Conservation (phyloP, 1,139 yeast genomes). For the Chernovozyma aurita region DNA sequence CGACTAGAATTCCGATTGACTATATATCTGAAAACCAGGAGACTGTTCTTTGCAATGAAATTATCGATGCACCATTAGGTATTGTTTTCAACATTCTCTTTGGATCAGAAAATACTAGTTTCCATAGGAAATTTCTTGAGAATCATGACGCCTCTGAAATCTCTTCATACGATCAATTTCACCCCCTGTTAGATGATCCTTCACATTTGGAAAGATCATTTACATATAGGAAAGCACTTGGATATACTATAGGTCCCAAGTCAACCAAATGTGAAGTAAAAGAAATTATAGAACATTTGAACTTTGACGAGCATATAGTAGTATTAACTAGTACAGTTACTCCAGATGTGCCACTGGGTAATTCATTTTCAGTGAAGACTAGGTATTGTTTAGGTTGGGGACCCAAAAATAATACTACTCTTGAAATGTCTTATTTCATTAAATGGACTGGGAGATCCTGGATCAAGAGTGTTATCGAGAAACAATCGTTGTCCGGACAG, state of each 20-base stretch:
- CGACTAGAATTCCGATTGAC: slow-evolving; percentile 23
- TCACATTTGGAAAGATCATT: slow-evolving; percentile 30
- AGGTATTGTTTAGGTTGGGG: slow-evolving; percentile 49
- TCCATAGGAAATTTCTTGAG: slow-evolving; percentile 37
- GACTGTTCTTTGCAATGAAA: slow-evolving; percentile 29
- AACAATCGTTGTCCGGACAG: slow-evolving; percentile 47
- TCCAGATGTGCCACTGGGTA: slow-evolving; percentile 62
- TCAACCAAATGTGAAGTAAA: slow-evolving; percentile 48
- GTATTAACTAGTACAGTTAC: slow-evolving; percentile 41
- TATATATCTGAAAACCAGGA: slow-evolving; percentile 23
- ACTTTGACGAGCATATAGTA: slow-evolving; percentile 33
- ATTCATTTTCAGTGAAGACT: slow-evolving; percentile 47
- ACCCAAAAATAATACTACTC: slow-evolving; percentile 32
- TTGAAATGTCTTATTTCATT: slow-evolving; percentile 41
- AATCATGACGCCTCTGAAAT: slow-evolving; percentile 47
- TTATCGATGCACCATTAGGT: slow-evolving; percentile 46
- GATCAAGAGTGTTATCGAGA: slow-evolving; percentile 53
- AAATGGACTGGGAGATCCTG: slow-evolving; percentile 57
- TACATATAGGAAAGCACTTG: slow-evolving; percentile 43
- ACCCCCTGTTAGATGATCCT: slow-evolving; percentile 28
- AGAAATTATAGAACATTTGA: slow-evolving; percentile 40
- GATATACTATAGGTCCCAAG: slow-evolving; percentile 55
- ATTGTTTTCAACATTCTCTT: slow-evolving; percentile 44
- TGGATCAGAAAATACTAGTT: slow-evolving; percentile 36
- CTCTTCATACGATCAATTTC: slow-evolving; percentile 36